phyloP scores from a whole-genome alignment of 495 filamentous ascomycete genomes.

The Podospora tetraspora region DNA sequence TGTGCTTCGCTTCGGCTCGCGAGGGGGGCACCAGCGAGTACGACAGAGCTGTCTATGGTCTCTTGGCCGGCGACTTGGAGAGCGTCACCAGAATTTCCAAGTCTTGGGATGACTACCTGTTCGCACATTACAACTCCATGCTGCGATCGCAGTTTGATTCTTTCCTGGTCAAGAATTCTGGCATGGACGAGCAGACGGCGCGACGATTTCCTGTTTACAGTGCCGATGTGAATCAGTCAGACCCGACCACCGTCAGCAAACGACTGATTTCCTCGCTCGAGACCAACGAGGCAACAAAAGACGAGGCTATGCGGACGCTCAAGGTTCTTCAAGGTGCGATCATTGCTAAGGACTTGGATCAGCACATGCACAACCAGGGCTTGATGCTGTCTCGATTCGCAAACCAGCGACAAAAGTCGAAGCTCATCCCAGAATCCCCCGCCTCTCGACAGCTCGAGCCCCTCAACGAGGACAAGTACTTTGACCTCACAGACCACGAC shows the following conservation, averaged over 20 bases:
- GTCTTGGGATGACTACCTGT: slow-evolving; percentile 87
- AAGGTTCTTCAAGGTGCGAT: slow-evolving; percentile 65
- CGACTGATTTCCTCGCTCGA: slow-evolving; percentile 50
- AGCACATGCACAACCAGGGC: slow-evolving; percentile 56
- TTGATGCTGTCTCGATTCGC: slow-evolving; percentile 49
- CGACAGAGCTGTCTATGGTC: slow-evolving; percentile 83
- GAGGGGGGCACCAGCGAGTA: slow-evolving; percentile 64
- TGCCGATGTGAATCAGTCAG: slow-evolving; percentile 48
- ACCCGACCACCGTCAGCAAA: slow-evolving; percentile 43
- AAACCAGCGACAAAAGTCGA: slow-evolving; percentile 45
- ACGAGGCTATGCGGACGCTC: slow-evolving; percentile 49
- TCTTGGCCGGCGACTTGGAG: slow-evolving; percentile 75
- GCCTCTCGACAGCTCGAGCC: slow-evolving; percentile 22
- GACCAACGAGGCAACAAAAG: slow-evolving; percentile 37
- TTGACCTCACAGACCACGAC: slow-evolving; percentile 50
- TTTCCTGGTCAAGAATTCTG: slow-evolving; percentile 48
- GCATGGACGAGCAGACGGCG: slow-evolving; percentile 35
- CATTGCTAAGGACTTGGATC: slow-evolving; percentile 51
- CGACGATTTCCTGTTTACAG: slow-evolving; percentile 46
- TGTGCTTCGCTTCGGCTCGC: slow-evolving; percentile 70
- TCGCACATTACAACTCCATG: slow-evolving; percentile 78
- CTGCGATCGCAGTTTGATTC: slow-evolving; percentile 64
- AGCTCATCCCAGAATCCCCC: slow-evolving; percentile 40
- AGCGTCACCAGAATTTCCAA: slow-evolving; percentile 70
- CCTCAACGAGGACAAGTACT: slow-evolving; percentile 37